These are phyloP conservation scores for Nyctanthes arbortristis DNA, from an alignment of 257 asterid genomes.

Conservation along the genomic window DNA sequence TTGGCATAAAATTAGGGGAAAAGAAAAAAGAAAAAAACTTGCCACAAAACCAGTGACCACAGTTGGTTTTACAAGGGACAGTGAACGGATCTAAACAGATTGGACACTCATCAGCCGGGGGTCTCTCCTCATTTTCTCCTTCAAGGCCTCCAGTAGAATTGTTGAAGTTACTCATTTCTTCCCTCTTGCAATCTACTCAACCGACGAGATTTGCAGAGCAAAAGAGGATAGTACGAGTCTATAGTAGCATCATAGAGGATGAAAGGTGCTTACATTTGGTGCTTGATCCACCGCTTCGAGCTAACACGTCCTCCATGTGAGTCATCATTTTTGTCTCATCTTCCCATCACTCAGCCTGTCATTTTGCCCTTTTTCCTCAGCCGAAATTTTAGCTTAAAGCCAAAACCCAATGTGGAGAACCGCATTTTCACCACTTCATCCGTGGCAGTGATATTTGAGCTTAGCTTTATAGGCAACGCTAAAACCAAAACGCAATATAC, in stretches of 20 bases:
- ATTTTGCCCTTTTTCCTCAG: neutral
- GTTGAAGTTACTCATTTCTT: too few species aligned
- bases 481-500: too few species aligned
- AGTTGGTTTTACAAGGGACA: slow-evolving; percentile 53
- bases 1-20: neutral
- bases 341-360: neutral
- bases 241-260: too few species aligned
- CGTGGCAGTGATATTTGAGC: too few species aligned
- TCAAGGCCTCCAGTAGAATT: neutral
- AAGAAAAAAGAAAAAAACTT: slow-evolving; percentile 5
- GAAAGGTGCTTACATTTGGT: neutral
- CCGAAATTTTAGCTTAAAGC: neutral
- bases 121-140: slow-evolving; percentile 14
- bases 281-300: neutral
- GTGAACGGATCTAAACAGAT: slow-evolving; percentile 58
- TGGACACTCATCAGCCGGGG: slow-evolving; percentile 62
- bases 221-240: too few species aligned
- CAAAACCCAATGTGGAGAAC: neutral
- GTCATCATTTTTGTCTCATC: neutral
- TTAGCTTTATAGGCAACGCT: too few species aligned
- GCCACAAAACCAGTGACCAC: slow-evolving; percentile 73
- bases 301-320: neutral
- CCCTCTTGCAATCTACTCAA: too few species aligned
- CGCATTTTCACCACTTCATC: neutral
- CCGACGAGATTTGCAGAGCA: too few species aligned